Base-by-base conservation (phyloP, 331 rosid species). In the Acacia concinna region DNA sequence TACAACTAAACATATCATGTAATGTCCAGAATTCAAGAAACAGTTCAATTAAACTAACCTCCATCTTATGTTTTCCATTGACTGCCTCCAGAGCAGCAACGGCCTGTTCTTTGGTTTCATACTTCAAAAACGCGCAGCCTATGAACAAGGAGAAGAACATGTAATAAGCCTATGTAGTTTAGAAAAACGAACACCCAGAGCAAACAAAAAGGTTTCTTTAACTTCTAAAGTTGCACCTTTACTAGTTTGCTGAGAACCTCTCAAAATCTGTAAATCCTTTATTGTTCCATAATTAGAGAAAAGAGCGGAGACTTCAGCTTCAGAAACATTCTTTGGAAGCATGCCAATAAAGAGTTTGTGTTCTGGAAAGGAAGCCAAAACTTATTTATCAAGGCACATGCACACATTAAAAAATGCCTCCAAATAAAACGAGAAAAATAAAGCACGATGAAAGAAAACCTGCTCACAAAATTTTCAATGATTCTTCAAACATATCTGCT, bases 101-200 rank as follows among this genome's bases (percentile, higher is more conserved):
- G 68, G 99, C 99, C 85, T 96, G 97, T 23, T 96, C 97, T 86
- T 96, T 96, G 46, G 98, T 91, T 87, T 96, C 99, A 67, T 93
- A 96, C 89, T 96, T 96, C 78, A 96, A 82, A 88, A 96, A 96
- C 41, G 99, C 99, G 88, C 99, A 96, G 57, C 99, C 99, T 96
- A 81, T 57, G 44, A 72, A 70, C 35, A 78, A 64, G 78, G 71
- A 27, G 72, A 80, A 27, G 72, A 80, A 47, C 62, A 32, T 40
- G 32, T 35, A 73, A 77, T 68, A 67, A 38, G 27, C 43, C 46
- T 72, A 64, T 30, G 65, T 31, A 34, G 3, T 65, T 81, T 67
- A 76, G 54, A 77, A 60, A 76, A 46, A 49, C 31, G n/a, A 71
- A 56, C 46, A 30, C 46, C 73, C 59, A 38, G 38, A 37, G n/a